Conservation (phyloP, 1,139 yeast genomes). For the Kazachstania sp. region DNA sequence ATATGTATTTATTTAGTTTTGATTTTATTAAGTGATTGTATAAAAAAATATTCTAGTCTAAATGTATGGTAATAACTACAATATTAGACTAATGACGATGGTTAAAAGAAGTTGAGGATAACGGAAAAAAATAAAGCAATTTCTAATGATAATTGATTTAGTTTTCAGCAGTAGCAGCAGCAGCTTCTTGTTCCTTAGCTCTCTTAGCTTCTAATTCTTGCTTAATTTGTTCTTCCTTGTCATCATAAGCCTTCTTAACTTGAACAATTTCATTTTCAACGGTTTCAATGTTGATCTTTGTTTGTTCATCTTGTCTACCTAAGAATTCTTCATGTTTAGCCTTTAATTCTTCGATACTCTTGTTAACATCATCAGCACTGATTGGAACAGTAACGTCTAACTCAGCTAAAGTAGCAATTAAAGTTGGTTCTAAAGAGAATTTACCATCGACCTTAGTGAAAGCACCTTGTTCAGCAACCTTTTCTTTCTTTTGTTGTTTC, state of each 20-base stretch:
- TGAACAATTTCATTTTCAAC: conserved; percentile 72
- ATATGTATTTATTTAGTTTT: no score
- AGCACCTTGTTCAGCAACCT: conserved; percentile 20
- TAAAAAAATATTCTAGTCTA: no score
- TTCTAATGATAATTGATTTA: neutral
- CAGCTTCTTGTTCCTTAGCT: conserved; percentile 22
- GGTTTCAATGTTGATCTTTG: conserved; percentile 62
- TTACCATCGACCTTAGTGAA: conserved; percentile 31
- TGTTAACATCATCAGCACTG: conserved; percentile 61
- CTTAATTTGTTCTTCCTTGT: conserved; percentile 34
- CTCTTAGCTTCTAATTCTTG: conserved; percentile 32
- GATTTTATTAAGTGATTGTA: no score
- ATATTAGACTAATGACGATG: no score
- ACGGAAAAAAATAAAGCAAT: no score
- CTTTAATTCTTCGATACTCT: conserved; percentile 60
- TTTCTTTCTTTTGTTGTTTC: conserved; percentile 37
- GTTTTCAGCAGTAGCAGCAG: conserved; percentile 5
- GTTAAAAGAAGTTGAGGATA: neutral
- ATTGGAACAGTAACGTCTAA: conserved; percentile 77
- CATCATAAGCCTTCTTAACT: conserved; percentile 35
- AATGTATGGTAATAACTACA: no score
- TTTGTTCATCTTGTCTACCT: conserved; percentile 73
- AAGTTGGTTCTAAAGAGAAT: conserved; percentile 72
- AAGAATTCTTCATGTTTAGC: conserved; percentile 63
- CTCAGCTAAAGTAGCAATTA: conserved; percentile 69